Evolutionary conservation across 2,329 filamentous ascomycete genomes (phyloP), one percentile per base, ranked within the genome.

Genomic region (Xylariaceae sp.): DNA sequence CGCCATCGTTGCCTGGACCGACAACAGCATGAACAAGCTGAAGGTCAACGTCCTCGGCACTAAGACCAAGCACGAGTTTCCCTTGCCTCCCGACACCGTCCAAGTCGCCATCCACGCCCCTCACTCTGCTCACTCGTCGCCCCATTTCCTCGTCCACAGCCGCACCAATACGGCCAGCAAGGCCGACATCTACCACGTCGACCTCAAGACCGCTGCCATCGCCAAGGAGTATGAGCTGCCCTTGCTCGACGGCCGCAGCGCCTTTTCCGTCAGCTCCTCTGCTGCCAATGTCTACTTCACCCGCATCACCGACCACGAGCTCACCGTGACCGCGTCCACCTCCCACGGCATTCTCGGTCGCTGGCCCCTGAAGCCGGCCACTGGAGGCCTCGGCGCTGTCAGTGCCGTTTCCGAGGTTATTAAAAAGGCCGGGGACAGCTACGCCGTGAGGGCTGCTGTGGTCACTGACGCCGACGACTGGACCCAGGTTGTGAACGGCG

Each of bases 201-300:
- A 95, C 58, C 68, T 89, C 45, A 85, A 85, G 70, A 85, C 76
- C 51, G 80, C 77, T 47, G 79, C 77, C 15, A 78, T 92, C 27
- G 78, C 76, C n/a, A 90, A 89, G 66, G 86, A 86, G 1, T 96
- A 96, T 66, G 82, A 86, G 27, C 75, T 97, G 11, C 88, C 91
- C 0, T 81, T 82, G 45, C 68, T 90, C 17, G 69, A 79, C 19
- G 89, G 87, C 1, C 75, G 74, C 38, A 90, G 90, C 19, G 82
- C 86, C 1, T 89, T 96, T 64, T 87, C 90, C 0, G 86, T 83
- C 0, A 94, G 86, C 69, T 88, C 84, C 2, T 80, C 82, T 38
- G 87, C 85, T 51, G 83, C 87, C 17, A 91, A 94, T 61, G 86
- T 96, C 7, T 96, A 90, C 72, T 96, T 97, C 66, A 91, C 88